Conservation (phyloP, 179 eudicot genomes). For the Sideroxylon spinosum region DNA sequence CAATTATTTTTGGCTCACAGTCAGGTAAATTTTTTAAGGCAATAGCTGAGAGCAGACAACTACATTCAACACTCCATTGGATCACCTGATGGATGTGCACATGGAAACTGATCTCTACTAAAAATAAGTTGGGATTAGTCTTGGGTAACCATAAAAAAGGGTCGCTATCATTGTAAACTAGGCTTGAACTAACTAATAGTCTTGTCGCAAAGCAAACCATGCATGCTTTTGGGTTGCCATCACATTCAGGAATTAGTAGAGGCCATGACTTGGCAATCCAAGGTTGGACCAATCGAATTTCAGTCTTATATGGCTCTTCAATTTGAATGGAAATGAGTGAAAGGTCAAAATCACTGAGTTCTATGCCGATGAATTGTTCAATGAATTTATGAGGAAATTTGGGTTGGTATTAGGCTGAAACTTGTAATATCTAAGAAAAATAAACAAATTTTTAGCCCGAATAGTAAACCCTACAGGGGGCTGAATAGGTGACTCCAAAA, state of each 20-base stretch:
- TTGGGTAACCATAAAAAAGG: not conserved
- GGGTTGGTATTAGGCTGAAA: not conserved
- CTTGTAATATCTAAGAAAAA: not conserved
- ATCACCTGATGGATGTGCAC: not conserved
- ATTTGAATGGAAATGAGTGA: constrained; percentile 1
- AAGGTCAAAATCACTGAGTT: not conserved
- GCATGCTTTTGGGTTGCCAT: not conserved
- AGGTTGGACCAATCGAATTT: not conserved
- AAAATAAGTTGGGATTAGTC: not conserved
- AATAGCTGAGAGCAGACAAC: not conserved
- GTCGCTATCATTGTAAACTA: not conserved
- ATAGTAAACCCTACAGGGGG: too few species aligned
- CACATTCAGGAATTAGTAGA: not conserved
- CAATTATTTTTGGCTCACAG: not conserved
- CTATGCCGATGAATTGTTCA: not conserved
- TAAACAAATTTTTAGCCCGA: too few species aligned
- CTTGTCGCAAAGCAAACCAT: not conserved
- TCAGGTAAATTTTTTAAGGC: not conserved
- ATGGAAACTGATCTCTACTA: not conserved
- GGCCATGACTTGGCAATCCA: not conserved
- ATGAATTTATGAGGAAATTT: not conserved
- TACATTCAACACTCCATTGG: not conserved
- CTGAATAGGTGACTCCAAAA: too few species aligned
- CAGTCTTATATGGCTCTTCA: not conserved
- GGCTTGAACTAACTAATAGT: not conserved